phyloP scores from a whole-genome alignment of 371 early-diverging fungal species.

The Parasitella parasitica region DNA sequence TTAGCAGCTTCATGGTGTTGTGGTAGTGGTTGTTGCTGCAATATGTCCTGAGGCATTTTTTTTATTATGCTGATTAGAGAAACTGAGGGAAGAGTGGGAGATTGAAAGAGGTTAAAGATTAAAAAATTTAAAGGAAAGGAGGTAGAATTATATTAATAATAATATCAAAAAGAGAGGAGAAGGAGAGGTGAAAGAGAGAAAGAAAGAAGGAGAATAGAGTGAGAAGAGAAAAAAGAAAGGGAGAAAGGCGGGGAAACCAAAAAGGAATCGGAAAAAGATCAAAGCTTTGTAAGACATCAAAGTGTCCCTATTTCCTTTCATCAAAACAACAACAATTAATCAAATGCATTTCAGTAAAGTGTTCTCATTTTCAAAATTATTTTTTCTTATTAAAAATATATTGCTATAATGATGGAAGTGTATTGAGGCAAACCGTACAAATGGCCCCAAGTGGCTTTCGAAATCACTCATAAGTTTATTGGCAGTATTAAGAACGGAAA shows the following conservation, averaged over 20 bases:
- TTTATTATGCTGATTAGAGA: not conserved
- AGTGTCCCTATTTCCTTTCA: not conserved
- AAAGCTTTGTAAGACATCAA: too few relatives aligned
- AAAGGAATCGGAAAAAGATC: not conserved
- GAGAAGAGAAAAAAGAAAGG: not conserved
- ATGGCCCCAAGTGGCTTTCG: too few relatives aligned
- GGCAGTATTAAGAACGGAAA: too few relatives aligned
- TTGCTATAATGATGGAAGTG: too few relatives aligned
- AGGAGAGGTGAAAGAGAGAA: not conserved
- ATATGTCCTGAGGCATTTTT: not conserved
- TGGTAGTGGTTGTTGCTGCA: not conserved
- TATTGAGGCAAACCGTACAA: too few relatives aligned
- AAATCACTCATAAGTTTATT: too few relatives aligned
- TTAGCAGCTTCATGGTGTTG: not conserved
- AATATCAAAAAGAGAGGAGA: not conserved
- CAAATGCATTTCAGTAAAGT: too few relatives aligned
- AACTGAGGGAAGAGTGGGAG: not conserved
- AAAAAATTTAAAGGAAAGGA: not conserved
- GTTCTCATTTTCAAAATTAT: too few relatives aligned
- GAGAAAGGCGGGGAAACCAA: not conserved
- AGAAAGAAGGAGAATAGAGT: not conserved
- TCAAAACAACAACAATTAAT: too few relatives aligned
- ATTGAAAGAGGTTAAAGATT: not conserved
- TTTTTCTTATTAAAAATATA: too few relatives aligned
- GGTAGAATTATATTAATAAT: not conserved